Evolutionary conservation across 1,139 yeast species (phyloP), one percentile per base, ranked within the genome.

Genomic region (Wickerhamomyces sp.): DNA sequence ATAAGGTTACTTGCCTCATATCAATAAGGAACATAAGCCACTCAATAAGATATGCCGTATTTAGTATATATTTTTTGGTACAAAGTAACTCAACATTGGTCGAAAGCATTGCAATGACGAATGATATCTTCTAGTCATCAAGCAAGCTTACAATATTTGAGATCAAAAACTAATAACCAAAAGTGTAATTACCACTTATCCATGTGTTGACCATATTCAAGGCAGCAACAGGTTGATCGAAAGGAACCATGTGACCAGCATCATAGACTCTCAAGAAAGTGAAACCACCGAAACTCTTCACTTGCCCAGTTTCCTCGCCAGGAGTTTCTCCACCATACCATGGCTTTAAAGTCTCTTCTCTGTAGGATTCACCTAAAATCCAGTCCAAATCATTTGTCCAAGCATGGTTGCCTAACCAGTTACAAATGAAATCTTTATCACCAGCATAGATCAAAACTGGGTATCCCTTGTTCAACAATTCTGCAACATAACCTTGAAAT

Each of bases 361-460:
- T 45, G 56, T 72, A 80, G 34, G 71, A 68, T 9, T 69, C 72
- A 42, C 71, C 68, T 37, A 75, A 71, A 26, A 71, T 63, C 90
- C 93, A 86, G 50, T 79, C 80, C 57, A 87, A 73, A 49, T 68
- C 73, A 58, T 84, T 74, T 35, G 87, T 69, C 94, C 95, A 85
- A 8, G 84, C 91, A 61, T 76, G 76, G 67, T 86, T 87, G 48
- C 95, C 95, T 57, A 88, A 74, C 95, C 95, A 88, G 69, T 88
- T 88, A 69, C 96, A 88, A 57, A 88, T 87, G 65, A 79, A 88
- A 66, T 87, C 95, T 68, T 86, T 85, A 65, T 87, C 95, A 60
- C 95, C 95, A 15, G 93, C 95, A 59, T 87, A 87, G 50, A 86
- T 75, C 59, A 87, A 75, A n/a, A 86, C 88, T 14, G 95, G 95